Evolutionary conservation across 2,329 filamentous ascomycete genomes (phyloP), one percentile per base, ranked within the genome.

Genomic region (Fusarium decemcellulare): DNA sequence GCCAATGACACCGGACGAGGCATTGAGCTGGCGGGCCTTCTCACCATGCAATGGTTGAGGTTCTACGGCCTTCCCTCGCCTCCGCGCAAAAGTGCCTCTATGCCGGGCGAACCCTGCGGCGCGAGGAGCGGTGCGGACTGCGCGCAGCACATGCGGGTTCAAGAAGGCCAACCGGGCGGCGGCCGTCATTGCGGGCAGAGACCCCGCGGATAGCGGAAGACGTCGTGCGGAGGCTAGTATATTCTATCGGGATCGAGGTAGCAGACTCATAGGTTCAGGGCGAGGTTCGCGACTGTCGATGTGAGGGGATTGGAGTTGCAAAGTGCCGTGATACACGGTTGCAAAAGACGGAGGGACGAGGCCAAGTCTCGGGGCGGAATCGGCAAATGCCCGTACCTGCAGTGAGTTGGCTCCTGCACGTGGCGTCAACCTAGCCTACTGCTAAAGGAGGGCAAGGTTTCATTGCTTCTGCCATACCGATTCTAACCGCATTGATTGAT

Each of bases 71-170:
- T 88, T 91, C 46, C 89, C 89, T 74, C 89, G 87, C 55, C 89
- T 80, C 57, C 83, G 82, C 47, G 86, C 83, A 72, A 89, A 88
- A 72, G 63, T 85, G 76, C 73, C 83, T 78, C 73, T 80, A 77
- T 55, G 74, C 65, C 82, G 79, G 57, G 85, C 14, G 68, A 74
- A 47, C 60, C 82, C 78, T 72, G 81, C 76, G 80, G 83, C 76
- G 79, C 75, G 67, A 77, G 71, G 67, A 85, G 61, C 59, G 30
- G 61, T 65, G 56, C 66, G 67, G 29, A 83, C 68, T 15, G 85
- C 83, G 58, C 90, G 88, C 78, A 91, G 87, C 58, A 93, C 79
- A 71, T 90, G 88, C 47, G 91, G 90, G 71, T 92, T 93, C 16
- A 93, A 83, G 74, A 93, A 93, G 15, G 88, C 87, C 63, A 93